phyloP scores from a whole-genome alignment of 306 rosid species.

The Hylodesmum podocarpum region DNA sequence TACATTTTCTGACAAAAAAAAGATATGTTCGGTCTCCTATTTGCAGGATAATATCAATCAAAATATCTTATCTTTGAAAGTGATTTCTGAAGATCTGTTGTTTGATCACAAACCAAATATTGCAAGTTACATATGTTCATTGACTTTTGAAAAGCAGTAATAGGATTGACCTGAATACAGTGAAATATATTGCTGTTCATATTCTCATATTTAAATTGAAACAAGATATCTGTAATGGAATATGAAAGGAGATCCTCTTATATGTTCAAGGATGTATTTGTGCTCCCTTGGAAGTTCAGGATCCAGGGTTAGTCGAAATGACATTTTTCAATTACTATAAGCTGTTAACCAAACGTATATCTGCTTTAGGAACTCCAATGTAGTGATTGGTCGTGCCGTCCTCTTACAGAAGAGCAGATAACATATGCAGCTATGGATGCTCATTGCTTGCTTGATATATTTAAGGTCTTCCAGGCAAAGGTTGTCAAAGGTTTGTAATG shows the following conservation, averaged over 20 bases:
- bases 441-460: conserved; percentile 89
- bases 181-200: background rate
- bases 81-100: conserved; percentile 27
- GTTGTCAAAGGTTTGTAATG: conserved; percentile 63
- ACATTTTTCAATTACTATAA: conserved; percentile 22
- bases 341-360: conserved; percentile 44
- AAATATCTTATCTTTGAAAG: conserved; percentile 23
- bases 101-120: conserved; percentile 21
- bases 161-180: conserved; percentile 28
- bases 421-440: conserved; percentile 91
- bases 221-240: conserved; percentile 9
- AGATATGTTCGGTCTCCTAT: background rate
- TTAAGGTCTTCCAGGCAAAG: conserved; percentile 60
- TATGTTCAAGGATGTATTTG: background rate
- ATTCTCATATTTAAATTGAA: conserved; percentile 10
- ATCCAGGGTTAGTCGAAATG: conserved; percentile 21
- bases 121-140: conserved; percentile 21
- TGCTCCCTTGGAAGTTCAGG: conserved; percentile 28
- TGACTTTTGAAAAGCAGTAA: conserved; percentile 12
- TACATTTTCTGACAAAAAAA: background rate
- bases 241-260: conserved; percentile 12
- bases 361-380: conserved; percentile 93
- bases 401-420: conserved; percentile 91
- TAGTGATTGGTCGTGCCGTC: conserved; percentile 97
- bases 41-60: conserved; percentile 20